A percentile compares a stretch with the other conserved stretches of the same genome.
phyloP scores from a whole-genome alignment of 2,329 filamentous ascomycete species.

The Ophiostoma piceae region DNA sequence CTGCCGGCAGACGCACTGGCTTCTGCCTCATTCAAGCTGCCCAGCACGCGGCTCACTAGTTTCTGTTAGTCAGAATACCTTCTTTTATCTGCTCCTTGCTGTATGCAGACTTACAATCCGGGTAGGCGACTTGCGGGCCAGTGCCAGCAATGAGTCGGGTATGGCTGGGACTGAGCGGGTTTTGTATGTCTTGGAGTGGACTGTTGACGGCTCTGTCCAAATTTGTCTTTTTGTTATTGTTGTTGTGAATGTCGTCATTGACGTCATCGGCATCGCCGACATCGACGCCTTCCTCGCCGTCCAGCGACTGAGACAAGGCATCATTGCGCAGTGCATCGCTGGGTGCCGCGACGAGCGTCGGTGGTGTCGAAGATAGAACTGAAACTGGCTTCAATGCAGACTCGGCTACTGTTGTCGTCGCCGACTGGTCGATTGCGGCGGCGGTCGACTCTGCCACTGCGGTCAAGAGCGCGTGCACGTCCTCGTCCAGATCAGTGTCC shows the following conservation, averaged over 20 bases:
- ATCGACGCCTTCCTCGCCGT: neutral
- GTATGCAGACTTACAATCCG: conserved; percentile 47
- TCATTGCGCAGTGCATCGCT: neutral
- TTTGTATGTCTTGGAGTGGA: neutral
- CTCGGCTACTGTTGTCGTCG: neutral
- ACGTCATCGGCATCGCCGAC: conserved; percentile 9
- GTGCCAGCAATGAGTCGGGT: conserved; percentile 1
- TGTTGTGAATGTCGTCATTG: neutral
- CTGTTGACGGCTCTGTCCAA: neutral
- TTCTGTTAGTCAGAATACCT: conserved; percentile 53
- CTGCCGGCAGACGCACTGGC: neutral
- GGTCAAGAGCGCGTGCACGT: conserved; percentile 29
- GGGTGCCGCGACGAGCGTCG: neutral
- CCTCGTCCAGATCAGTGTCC: conserved; percentile 45
- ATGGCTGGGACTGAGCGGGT: conserved; percentile 6
- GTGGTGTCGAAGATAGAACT: neutral
- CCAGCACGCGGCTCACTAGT: conserved; percentile 10
- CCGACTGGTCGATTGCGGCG: neutral
- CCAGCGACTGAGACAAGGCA: conserved; percentile 20
- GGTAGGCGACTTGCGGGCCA: conserved; percentile 38
- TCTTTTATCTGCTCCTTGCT: neutral
- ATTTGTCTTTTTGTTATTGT: neutral
- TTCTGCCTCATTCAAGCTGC: neutral
- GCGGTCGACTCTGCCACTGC: neutral
- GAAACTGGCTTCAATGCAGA: neutral